These are phyloP conservation scores for Ogataea degrootiae DNA, from an alignment of 805 yeast species.

Conservation along the genomic window DNA sequence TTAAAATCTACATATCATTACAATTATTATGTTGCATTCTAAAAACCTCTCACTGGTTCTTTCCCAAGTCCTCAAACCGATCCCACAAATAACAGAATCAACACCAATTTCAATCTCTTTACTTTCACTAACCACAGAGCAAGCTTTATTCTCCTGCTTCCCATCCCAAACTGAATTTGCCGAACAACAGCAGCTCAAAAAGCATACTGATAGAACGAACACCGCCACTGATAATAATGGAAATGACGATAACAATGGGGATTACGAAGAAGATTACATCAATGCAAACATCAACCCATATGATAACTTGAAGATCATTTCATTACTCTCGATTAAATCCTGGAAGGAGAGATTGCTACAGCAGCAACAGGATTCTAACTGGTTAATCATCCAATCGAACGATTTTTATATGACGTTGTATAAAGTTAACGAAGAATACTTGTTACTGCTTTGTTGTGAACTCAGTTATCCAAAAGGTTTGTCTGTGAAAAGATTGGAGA, in stretches of 20 bases:
- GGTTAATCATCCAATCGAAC: constrained; percentile 26
- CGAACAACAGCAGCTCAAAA: not conserved
- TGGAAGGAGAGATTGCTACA: constrained; percentile 19
- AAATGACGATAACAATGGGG: constrained; percentile 10
- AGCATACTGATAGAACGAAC: not conserved
- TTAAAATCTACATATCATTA: no score
- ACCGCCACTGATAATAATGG: not conserved
- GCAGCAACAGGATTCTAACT: constrained; percentile 5
- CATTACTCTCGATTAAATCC: constrained; percentile 24
- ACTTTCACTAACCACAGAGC: constrained; percentile 22
- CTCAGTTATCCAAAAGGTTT: constrained; percentile 26
- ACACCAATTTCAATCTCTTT: constrained; percentile 29
- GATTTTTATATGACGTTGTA: constrained; percentile 20
- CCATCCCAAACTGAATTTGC: constrained; percentile 3
- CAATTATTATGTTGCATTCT: constrained; percentile 26
- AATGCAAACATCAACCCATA: constrained; percentile 26
- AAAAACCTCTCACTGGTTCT: constrained; percentile 23
- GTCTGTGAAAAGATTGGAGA: constrained; percentile 24
- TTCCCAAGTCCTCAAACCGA: constrained; percentile 24
- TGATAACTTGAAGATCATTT: constrained; percentile 28
- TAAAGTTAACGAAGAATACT: constrained; percentile 17
- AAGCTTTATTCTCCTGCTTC: constrained; percentile 28
- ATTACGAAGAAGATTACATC: constrained; percentile 22
- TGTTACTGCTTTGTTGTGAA: constrained; percentile 27
- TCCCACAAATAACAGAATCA: constrained; percentile 19